phyloP scores from a whole-genome alignment of 306 rosid genomes.

The Prunus armeniaca region DNA sequence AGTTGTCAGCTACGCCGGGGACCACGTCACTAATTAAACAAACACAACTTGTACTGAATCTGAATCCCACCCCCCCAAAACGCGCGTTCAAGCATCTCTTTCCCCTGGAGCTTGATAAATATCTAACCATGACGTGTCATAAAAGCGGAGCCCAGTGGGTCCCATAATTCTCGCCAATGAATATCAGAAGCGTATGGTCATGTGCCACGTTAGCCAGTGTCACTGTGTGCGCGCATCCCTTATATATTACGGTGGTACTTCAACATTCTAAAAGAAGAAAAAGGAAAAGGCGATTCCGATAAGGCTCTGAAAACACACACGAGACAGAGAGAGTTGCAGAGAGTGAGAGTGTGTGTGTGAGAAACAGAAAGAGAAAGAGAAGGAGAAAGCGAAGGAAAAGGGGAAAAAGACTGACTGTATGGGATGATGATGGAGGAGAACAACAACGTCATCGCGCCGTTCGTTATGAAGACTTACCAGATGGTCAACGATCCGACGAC shows the following conservation, averaged over 20 bases:
- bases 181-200: slow-evolving; percentile 9
- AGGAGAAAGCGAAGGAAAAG: too few species aligned
- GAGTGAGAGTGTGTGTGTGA: not conserved
- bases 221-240: slow-evolving; percentile 22
- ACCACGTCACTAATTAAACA: slow-evolving; percentile 14
- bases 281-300: not conserved
- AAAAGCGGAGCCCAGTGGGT: slow-evolving; percentile 24
- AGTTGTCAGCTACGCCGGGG: slow-evolving; percentile 23
- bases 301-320: not conserved
- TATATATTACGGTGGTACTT: slow-evolving; percentile 37
- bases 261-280: not conserved
- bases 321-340: not conserved
- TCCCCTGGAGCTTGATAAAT: slow-evolving; percentile 27
- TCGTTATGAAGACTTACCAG: slow-evolving; percentile 80
- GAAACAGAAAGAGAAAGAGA: too few species aligned
- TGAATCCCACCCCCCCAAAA: slow-evolving; percentile 15
- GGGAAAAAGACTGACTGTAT: slow-evolving; percentile 7
- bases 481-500: slow-evolving; percentile 80
- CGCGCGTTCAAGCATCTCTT: slow-evolving; percentile 21
- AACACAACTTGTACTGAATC: too few species aligned
- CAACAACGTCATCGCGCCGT: slow-evolving; percentile 66
- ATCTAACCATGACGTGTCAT: slow-evolving; percentile 51
- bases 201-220: slow-evolving; percentile 36
- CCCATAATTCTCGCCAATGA: slow-evolving; percentile 27
- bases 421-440: slow-evolving; percentile 59